Conservation (phyloP, 2,329 filamentous ascomycete species). For the Aspergillus cejpii region DNA sequence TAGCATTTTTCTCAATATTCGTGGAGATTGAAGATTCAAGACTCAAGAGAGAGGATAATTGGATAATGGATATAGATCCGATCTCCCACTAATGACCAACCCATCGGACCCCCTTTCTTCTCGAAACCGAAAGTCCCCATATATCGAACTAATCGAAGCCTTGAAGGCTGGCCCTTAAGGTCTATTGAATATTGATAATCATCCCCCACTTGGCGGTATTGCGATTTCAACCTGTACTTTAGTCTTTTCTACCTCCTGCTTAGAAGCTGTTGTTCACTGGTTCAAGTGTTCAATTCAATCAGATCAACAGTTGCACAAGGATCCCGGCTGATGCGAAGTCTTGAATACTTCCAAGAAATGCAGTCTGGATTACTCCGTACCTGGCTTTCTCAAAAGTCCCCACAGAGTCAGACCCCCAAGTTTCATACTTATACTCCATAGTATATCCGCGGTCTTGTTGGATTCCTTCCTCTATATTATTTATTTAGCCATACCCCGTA, state of each 20-base stretch:
- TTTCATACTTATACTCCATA: constrained; percentile 19
- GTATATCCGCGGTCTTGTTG: constrained; percentile 10
- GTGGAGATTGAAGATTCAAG: too few species aligned
- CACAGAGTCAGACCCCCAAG: constrained; percentile 6
- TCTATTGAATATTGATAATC: neutral
- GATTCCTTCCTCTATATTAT: neutral
- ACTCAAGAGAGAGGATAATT: too few species aligned
- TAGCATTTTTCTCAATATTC: too few species aligned
- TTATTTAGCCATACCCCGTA: neutral
- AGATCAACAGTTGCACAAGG: too few species aligned
- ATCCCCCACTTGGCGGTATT: too few species aligned
- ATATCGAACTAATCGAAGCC: constrained; percentile 8
- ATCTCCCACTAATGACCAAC: constrained; percentile 26
- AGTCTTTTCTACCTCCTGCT: too few species aligned
- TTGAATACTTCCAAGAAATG: neutral
- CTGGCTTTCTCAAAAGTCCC: constrained; percentile 3
- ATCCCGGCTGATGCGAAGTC: neutral
- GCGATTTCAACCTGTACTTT: too few species aligned
- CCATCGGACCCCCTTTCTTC: constrained; percentile 22
- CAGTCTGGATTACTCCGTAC: too few species aligned
- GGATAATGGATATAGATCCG: too few species aligned
- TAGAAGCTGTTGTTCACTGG: neutral
- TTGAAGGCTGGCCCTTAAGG: too few species aligned
- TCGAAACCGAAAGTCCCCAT: constrained; percentile 3
- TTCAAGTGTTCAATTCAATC: too few species aligned